These are phyloP conservation scores for Cadophora malorum DNA, from an alignment of 2,329 filamentous ascomycete genomes.

Conservation along the genomic window DNA sequence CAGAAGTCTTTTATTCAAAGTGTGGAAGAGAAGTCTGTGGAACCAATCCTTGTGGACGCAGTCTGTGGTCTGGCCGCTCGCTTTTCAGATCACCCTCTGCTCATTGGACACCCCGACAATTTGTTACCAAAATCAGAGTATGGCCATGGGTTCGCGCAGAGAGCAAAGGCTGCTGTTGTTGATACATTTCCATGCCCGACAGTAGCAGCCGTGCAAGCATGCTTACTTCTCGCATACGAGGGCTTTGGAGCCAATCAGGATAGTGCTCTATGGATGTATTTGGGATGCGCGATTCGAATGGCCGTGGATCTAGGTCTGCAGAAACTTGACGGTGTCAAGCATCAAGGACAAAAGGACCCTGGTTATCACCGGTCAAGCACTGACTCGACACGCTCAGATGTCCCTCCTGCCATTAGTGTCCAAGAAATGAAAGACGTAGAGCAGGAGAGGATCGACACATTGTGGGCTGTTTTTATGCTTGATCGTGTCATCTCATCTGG, in stretches of 20 bases:
- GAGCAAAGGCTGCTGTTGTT: slow-evolving; percentile 82
- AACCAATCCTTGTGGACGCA: slow-evolving; percentile 85
- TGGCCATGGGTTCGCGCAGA: slow-evolving; percentile 78
- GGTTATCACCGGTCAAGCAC: slow-evolving; percentile 47
- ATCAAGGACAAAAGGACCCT: slow-evolving; percentile 52
- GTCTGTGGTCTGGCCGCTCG: slow-evolving; percentile 83
- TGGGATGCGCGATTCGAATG: slow-evolving; percentile 86
- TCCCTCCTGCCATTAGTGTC: slow-evolving; percentile 46
- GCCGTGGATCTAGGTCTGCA: slow-evolving; percentile 81
- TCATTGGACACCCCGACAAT: slow-evolving; percentile 56
- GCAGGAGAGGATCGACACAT: slow-evolving; percentile 83
- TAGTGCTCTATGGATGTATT: slow-evolving; percentile 92
- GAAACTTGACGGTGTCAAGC: slow-evolving; percentile 76
- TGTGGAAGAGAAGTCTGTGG: slow-evolving; percentile 79
- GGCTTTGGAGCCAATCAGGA: slow-evolving; percentile 89
- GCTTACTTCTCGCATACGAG: slow-evolving; percentile 83
- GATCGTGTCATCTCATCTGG: slow-evolving; percentile 88
- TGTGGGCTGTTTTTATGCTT: slow-evolving; percentile 89
- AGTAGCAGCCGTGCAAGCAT: slow-evolving; percentile 83
- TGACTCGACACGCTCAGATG: slow-evolving; percentile 51
- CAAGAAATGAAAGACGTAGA: slow-evolving; percentile 71
- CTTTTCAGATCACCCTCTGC: slow-evolving; percentile 71
- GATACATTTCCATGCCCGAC: slow-evolving; percentile 85
- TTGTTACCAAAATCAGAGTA: slow-evolving; percentile 67
- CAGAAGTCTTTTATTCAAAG: slow-evolving; percentile 75